Evolutionary conservation across 495 filamentous ascomycete genomes (phyloP).

Genomic region (Aspergillus affinis): DNA sequence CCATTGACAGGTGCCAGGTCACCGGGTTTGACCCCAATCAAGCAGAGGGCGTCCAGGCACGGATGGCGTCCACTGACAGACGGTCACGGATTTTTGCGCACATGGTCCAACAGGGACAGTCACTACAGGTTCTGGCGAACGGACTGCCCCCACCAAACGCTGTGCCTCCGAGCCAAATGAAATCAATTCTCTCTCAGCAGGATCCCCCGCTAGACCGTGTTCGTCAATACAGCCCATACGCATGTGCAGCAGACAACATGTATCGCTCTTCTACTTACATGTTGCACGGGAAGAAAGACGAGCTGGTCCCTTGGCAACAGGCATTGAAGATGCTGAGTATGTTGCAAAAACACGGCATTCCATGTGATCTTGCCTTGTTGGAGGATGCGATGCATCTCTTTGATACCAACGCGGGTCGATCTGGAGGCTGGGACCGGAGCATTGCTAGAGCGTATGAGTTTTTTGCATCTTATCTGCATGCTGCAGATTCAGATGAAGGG

Average conservation of each 20-base stretch:
- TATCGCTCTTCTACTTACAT: conserved; percentile 47
- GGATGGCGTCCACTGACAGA: conserved; percentile 34
- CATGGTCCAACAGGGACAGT: conserved; percentile 48
- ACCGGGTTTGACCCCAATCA: too few relatives aligned
- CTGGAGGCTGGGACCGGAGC: too few relatives aligned
- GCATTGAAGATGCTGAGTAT: conserved; percentile 29
- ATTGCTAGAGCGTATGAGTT: too few relatives aligned
- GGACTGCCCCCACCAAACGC: conserved; percentile 41
- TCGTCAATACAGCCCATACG: too few relatives aligned
- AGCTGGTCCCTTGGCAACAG: conserved; percentile 48
- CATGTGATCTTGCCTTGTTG: conserved; percentile 27
- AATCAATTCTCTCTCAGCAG: too few relatives aligned
- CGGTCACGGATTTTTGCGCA: conserved; percentile 40
- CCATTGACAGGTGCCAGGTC: too few relatives aligned
- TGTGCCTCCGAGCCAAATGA: too few relatives aligned
- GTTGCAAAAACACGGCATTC: conserved; percentile 26
- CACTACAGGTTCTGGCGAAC: conserved; percentile 39
- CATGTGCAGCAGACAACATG: conserved; percentile 35
- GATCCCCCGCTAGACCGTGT: too few relatives aligned
- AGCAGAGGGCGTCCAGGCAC: too few relatives aligned
- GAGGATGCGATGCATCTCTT: conserved; percentile 36
- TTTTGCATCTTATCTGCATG: too few relatives aligned
- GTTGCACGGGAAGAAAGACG: conserved; percentile 47
- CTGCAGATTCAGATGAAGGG: too few relatives aligned
- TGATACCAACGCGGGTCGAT: conserved; percentile 18